These are phyloP conservation scores for Polychaeton citri DNA, from an alignment of 2,329 filamentous ascomycete species.

Conservation along the genomic window DNA sequence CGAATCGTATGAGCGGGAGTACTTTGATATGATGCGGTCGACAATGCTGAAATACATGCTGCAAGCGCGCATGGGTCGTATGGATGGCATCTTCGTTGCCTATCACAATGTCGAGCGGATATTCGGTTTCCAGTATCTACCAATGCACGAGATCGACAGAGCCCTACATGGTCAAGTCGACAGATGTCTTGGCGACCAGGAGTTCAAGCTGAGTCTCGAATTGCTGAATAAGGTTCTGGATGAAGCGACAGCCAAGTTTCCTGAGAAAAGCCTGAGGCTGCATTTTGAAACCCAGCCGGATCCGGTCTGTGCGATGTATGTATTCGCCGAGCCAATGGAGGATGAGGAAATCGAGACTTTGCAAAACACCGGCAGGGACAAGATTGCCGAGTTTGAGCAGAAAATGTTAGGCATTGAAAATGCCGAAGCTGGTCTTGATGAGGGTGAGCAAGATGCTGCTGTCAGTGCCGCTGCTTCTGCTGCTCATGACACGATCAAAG, in stretches of 20 bases:
- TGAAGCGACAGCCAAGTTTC: constrained; percentile 60
- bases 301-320: constrained; percentile 47
- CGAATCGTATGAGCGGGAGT: constrained; percentile 90
- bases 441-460: constrained; percentile 6
- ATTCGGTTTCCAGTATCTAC: constrained; percentile 94
- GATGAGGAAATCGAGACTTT: constrained; percentile 58
- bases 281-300: constrained; percentile 33
- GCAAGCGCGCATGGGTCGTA: constrained; percentile 90
- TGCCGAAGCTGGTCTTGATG: constrained; percentile 23
- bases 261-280: constrained; percentile 36
- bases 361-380: constrained; percentile 53
- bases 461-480: constrained; percentile 4
- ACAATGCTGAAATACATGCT: constrained; percentile 95
- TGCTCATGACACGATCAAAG: constrained; percentile 1
- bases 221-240: constrained; percentile 71
- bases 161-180: constrained; percentile 69
- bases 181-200: constrained; percentile 57
- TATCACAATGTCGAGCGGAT: constrained; percentile 92
- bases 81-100: constrained; percentile 97
- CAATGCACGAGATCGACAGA: constrained; percentile 74
- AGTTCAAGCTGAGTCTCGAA: constrained; percentile 70
- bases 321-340: constrained; percentile 76
- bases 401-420: constrained; percentile 21
- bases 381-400: constrained; percentile 56
- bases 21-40: constrained; percentile 89